Evolutionary conservation across 1,284 basidiomycete genomes (phyloP), one percentile per base, ranked within the genome.

Genomic region (Marasmius tenuissimus): DNA sequence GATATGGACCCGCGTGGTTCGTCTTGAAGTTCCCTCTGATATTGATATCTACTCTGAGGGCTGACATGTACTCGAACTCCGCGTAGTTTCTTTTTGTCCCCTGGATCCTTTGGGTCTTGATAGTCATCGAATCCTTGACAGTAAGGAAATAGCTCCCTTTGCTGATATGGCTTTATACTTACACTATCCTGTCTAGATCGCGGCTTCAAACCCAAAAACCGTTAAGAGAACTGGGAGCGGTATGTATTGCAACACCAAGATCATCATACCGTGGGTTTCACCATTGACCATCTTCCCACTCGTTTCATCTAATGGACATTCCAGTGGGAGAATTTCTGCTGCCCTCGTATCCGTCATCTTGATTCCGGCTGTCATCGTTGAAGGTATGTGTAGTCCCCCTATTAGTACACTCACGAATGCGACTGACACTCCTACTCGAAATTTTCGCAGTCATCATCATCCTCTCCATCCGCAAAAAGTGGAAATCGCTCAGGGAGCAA

Each of bases 181-280:
- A 57, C 49, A 5, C 35, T 5, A 9, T 45, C 39, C 37, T 8
- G 27, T 27, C 4, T 40, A 65, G 59, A 57, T 63, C 22, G 62
- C 55, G 16, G 40, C 57, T 9, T 12, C 34, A 6, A 14, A 57
- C 18, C 64, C 62, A 12, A 50, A 39, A 16, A 57, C 62, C 38
- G 54, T 63, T 11, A 56, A 57, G 54, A 57, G 55, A 40, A 63
- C 58, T 1, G 56, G 60, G 9, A 62, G 57, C 34, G 60, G 62
- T 18, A 61, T 66, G 58, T 66, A 63, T 42, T 66, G 64, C 35
- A 61, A 61, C 37, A 63, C 55, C 33, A 58, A 58, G 14, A 55
- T 63, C 20, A 38, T 52, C 22, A 53, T 62, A 34, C 64, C 64
- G 40, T 61, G n/a, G 58, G 60, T 37, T 7, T n/a, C n/a, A 18